phyloP scores from a whole-genome alignment of 2,329 filamentous ascomycete species.

The Truncatella angustata region DNA sequence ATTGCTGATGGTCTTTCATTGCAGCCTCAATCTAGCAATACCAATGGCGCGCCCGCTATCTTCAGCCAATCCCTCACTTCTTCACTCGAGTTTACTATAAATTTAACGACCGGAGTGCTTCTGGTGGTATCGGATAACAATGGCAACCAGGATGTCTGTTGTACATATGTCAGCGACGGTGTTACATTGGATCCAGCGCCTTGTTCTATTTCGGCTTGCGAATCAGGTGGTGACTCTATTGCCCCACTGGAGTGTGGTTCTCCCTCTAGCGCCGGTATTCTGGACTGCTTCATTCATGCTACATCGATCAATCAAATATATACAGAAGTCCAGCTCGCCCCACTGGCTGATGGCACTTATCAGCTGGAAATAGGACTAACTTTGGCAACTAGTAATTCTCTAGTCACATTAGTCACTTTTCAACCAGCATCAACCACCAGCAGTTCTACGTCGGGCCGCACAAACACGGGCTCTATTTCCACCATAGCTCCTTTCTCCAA shows the following conservation, averaged over 20 bases:
- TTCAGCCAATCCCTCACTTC: not conserved
- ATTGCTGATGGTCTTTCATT: not conserved
- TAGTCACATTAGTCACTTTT: too few species aligned
- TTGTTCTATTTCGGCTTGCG: not conserved
- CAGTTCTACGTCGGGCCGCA: too few species aligned
- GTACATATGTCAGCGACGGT: not conserved
- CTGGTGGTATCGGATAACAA: not conserved
- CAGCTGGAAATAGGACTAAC: not conserved
- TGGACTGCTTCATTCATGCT: not conserved
- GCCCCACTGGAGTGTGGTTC: not conserved
- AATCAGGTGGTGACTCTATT: not conserved
- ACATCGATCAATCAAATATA: not conserved
- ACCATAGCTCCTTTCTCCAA: too few species aligned
- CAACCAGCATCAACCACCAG: too few species aligned
- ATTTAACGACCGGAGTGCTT: not conserved
- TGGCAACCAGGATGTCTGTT: constrained; percentile 1
- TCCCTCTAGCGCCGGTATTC: not conserved
- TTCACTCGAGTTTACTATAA: not conserved
- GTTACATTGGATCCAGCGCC: not conserved
- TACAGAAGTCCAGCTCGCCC: not conserved
- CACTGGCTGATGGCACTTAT: not conserved
- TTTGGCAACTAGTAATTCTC: not conserved
- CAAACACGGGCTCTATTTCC: too few species aligned
- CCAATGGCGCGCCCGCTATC: not conserved
- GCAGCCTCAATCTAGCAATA: not conserved